Evolutionary conservation across 257 asterid species (phyloP).

Genomic region (Solanum ossicruentum): DNA sequence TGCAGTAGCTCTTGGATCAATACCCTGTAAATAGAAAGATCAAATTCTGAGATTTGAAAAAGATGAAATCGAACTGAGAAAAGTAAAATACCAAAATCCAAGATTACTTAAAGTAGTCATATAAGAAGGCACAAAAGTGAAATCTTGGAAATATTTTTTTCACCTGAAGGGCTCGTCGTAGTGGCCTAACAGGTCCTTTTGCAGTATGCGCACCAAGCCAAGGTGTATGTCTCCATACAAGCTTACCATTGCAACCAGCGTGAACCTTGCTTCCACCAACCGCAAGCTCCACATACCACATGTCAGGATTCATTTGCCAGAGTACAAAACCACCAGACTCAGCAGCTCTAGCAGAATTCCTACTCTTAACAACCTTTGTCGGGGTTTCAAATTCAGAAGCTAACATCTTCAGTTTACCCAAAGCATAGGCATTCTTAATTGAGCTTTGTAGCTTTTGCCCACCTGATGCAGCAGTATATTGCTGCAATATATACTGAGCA

Average conservation of each 20-base stretch:
- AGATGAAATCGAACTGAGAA: background rate
- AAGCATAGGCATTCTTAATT: constrained; percentile 68
- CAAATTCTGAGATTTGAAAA: background rate
- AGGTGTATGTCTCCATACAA: constrained; percentile 94
- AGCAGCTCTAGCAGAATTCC: constrained; percentile 56
- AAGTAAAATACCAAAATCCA: background rate
- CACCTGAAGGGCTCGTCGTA: constrained; percentile 95
- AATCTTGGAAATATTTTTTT: background rate
- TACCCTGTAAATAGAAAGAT: constrained; percentile 43
- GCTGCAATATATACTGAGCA: constrained; percentile 84
- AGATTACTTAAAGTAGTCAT: background rate
- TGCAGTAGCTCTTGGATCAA: constrained; percentile 86
- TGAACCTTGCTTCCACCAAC: constrained; percentile 93
- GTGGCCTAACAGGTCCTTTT: constrained; percentile 80
- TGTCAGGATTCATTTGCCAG: constrained; percentile 92
- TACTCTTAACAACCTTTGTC: constrained; percentile 64
- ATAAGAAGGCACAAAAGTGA: background rate
- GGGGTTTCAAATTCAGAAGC: constrained; percentile 91
- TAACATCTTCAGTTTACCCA: constrained; percentile 87
- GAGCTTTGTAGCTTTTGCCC: constrained; percentile 62
- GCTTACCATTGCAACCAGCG: constrained; percentile 92
- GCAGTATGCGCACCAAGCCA: constrained; percentile 98
- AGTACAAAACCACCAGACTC: constrained; percentile 83
- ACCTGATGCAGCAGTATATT: constrained; percentile 81
- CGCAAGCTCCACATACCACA: constrained; percentile 93